Base-by-base conservation (phyloP, 2,329 filamentous ascomycete species). In the Xylaria sp. region DNA sequence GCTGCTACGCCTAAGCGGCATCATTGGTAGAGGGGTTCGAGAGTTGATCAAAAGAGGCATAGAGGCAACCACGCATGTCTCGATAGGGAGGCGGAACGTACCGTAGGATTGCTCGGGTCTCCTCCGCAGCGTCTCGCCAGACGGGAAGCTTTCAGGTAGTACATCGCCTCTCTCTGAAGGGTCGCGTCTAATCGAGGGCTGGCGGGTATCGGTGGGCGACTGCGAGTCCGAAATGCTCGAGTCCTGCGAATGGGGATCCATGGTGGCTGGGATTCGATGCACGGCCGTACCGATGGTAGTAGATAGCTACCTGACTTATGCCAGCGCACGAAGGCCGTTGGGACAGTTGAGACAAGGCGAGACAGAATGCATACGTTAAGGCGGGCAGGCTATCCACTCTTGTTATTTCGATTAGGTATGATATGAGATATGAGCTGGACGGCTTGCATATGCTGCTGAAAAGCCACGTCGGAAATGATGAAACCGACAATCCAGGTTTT, bases 81-180 rank as follows among this genome's bases (percentile, higher is more conserved):
- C 53, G 62, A 23, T 42, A 48, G 42, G 63, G 42, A 59, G 47
- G 18, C 59, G 50, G 32, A 40, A 80, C 84, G 67, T 81, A 91
- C 88, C 88, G 80, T 90, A 90, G 25, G 79, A 80, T 27, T 73
- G 73, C 72, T 90, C 88, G 65, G 86, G 83, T 72, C 86, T 84
- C 73, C 86, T 84, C 72, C 89, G 85, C 72, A 89, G 82, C 18
- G 88, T 90, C 65, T 90, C 88, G 25, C 85, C 85, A 23, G 87
- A 88, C 75, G 88, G 87, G 74, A 84, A 85, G 78, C 84, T 87
- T 73, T 88, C 87, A 4, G 85, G 82, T 57, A 84, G 76, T 27
- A 79, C 81, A 57, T 87, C 84, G 44, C 84, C 83, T 65, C 78
- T 80, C 51, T 84, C 83, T 65, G 77, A 79, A 53, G 79, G 71